Evolutionary conservation across 2,329 filamentous ascomycete species (phyloP), one percentile per base, ranked within the genome.

Genomic region (Hymenoscyphus salicellus): DNA sequence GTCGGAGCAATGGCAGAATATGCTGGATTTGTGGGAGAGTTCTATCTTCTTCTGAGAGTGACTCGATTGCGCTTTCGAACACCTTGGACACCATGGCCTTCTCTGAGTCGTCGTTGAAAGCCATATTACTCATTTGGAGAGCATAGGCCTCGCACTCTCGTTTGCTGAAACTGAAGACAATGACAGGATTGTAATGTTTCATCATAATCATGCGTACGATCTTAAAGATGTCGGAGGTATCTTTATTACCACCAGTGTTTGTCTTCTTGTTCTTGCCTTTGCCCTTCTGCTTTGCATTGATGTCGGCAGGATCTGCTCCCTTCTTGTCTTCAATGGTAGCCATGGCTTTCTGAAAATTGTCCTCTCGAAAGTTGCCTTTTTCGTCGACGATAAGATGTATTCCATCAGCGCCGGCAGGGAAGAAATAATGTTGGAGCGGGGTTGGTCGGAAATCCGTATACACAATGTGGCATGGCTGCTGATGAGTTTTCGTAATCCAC

Each of bases 101-200:
- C 78, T 99, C 95, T 0, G 92, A 93, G 26, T 97, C 92, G 70
- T 97, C 93, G 79, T 99, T 99, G 84, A 99, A 97, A 57, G 91
- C 89, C 74, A 98, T 85, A 66, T 87, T 86, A 61, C 89, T 94
- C 80, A 97, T 93, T 71, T 92, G 86, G 57, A 99, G 82, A 1
- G 95, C 95, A 77, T 95, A 88, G 68, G 89, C 88, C 79, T 99
- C 95, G 76, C 94, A 97, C 73, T 98, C 94, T 70, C 94, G 86
- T 81, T 99, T 99, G 83, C 93, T 97, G 81, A 99, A 99, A 78
- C 94, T 98, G 85, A 99, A 99, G 46, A 99, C 93, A 75, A 99
- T 99, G 72, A 98, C 95, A 0, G 95, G 95, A 74, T 99, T 97
- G 79, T 95, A 96, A 75, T 91, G 95, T 81, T 93, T 97, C 79